Evolutionary conservation across 116 monocot genomes (phyloP), one percentile per base, ranked within the genome.

Genomic region (Thalassia testudinum): DNA sequence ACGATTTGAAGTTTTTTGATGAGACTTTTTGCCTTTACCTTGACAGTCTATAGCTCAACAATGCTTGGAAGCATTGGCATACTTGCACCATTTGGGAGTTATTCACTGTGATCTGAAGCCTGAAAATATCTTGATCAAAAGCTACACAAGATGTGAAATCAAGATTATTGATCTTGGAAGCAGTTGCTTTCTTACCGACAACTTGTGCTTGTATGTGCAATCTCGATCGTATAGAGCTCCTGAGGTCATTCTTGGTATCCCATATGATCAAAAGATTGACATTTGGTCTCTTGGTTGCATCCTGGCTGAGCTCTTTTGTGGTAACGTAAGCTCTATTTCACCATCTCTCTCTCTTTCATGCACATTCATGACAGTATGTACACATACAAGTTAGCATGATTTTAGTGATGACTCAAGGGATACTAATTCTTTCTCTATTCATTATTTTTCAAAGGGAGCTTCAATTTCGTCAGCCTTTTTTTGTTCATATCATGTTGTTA

Each of bases 281-380:
- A 56, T 91, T 55, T 91, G 91, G 91, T 91, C 91, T 42, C 85
- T 91, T 67, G 91, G 91, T 38, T 85, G 91, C 73, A 91, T 91
- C 49, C 56, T 91, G 49, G 86, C 91, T 12, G 91, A 91, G 62
- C 81, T 91, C 64, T 91, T 82, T 69, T 81, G 78, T 38, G 91
- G 91, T 63, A 85, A 82, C 67, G 91, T 91, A 72, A 73, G 91
- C 56, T 24, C 26, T 10, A 34, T 10, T 34, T 34, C 10, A 10
- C 30, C 30, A 34, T 34, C 3, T 34, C 30, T 34, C 10, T 10
- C 10, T 34, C 30, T 34, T 34, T 34, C 30, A n/a, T n/a, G n/a
- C n/a, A n/a, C n/a, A n/a, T n/a, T n/a, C n/a, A n/a, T n/a, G n/a
- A n/a, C n/a, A n/a, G n/a, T n/a, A n/a, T n/a, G n/a, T n/a, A n/a